Conservation (phyloP, 2,329 filamentous ascomycete species). For the Ramularia endophylla region DNA sequence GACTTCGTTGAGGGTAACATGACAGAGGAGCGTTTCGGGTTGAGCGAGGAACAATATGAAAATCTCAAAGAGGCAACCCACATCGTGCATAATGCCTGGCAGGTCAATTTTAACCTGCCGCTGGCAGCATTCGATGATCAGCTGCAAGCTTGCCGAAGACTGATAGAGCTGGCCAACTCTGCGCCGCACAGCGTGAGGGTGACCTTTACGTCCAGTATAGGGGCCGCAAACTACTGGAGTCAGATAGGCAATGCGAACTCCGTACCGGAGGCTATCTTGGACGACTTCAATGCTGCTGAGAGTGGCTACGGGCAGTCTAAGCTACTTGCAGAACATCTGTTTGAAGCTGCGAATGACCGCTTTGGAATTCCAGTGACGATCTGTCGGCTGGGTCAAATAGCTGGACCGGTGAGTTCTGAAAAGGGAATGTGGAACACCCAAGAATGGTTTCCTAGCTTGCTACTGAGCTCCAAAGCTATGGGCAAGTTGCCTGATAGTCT, state of each 20-base stretch:
- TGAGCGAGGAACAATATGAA: conserved; percentile 18
- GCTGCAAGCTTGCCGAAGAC: too few species aligned
- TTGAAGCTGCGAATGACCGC: too few species aligned
- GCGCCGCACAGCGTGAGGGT: too few species aligned
- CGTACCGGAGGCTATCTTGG: too few species aligned
- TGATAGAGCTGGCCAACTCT: too few species aligned
- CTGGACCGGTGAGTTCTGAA: conserved; percentile 20
- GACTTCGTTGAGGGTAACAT: conserved; percentile 24
- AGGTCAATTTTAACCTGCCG: conserved; percentile 33
- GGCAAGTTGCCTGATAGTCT: conserved; percentile 33
- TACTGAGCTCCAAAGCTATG: conserved; percentile 34
- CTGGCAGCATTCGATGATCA: conserved; percentile 24
- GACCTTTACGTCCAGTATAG: too few species aligned
- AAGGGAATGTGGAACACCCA: conserved; percentile 31
- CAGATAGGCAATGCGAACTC: too few species aligned
- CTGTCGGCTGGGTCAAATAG: conserved; percentile 24
- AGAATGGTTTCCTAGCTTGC: conserved; percentile 39
- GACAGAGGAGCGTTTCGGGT: conserved; percentile 21
- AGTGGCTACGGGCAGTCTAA: too few species aligned
- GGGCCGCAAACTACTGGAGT: too few species aligned
- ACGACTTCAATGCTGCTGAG: too few species aligned
- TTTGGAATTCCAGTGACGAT: conserved; percentile 15
- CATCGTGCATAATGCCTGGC: conserved; percentile 35
- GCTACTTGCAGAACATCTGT: too few species aligned
- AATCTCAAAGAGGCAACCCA: conserved; percentile 20